Conservation (phyloP, 179 eudicot genomes). For the Beta lomatogona region DNA sequence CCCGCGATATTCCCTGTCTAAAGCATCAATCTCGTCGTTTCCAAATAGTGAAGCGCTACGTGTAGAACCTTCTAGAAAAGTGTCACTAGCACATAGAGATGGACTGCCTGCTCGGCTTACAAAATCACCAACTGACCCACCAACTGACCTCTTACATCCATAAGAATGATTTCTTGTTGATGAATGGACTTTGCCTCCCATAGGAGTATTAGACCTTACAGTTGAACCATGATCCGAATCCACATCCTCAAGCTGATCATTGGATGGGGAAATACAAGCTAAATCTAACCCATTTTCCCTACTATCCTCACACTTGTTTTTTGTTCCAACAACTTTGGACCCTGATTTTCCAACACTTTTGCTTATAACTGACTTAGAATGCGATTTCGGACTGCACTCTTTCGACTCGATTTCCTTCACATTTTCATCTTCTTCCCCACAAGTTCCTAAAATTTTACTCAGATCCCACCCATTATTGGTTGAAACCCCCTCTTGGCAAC, state of each 20-base stretch:
- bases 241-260: conserved; percentile 49
- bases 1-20: conserved; percentile 52
- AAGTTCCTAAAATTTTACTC: conserved; percentile 35
- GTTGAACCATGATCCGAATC: conserved; percentile 61
- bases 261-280: conserved; percentile 42
- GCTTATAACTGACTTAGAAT: conserved; percentile 25
- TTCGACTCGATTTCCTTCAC: conserved; percentile 33
- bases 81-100: conserved; percentile 49
- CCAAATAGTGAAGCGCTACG: conserved; percentile 47
- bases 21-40: conserved; percentile 51
- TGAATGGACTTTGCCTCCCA: conserved; percentile 30
- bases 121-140: conserved; percentile 59
- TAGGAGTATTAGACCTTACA: conserved; percentile 35
- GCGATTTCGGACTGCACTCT: conserved; percentile 29
- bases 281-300: conserved; percentile 50
- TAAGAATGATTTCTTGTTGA: conserved; percentile 35
- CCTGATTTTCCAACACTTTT: conserved; percentile 36
- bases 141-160: conserved; percentile 44
- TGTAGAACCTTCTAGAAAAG: conserved; percentile 43
- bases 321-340: conserved; percentile 19
- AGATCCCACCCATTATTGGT: conserved; percentile 34
- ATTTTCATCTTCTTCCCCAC: conserved; percentile 46
- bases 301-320: conserved; percentile 35
- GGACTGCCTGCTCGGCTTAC: conserved; percentile 69
- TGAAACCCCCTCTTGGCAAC: conserved; percentile 31